A percentile compares a stretch with the other conserved stretches of the same genome.
Evolutionary conservation across 1,284 basidiomycete genomes (phyloP).

Genomic region (Leccinum solheimii): DNA sequence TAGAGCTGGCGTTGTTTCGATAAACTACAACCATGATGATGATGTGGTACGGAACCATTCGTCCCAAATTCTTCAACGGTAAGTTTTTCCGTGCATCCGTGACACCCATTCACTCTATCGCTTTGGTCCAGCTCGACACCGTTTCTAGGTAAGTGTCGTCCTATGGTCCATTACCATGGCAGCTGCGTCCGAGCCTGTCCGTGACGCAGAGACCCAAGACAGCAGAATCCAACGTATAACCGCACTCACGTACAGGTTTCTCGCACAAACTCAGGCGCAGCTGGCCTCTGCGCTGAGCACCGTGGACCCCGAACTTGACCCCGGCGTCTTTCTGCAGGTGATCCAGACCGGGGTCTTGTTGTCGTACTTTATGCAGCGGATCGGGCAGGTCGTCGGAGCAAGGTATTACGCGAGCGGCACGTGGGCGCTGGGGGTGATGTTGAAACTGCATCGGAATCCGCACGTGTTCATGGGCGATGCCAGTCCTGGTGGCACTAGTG

Average conservation of each 20-base stretch:
- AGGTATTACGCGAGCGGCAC: conserved; percentile 45
- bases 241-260: conserved; percentile 24
- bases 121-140: too few relatives aligned
- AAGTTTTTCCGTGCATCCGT: too few relatives aligned
- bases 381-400: conserved; percentile 44
- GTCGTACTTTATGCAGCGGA: conserved; percentile 43
- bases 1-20: background rate
- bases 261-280: conserved; percentile 35
- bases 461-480: background rate
- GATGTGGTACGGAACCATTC: too few relatives aligned
- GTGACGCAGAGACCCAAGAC: background rate
- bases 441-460: conserved; percentile 37
- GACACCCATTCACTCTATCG: background rate
- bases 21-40: background rate
- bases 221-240: background rate
- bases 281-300: conserved; percentile 22
- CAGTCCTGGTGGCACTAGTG: background rate
- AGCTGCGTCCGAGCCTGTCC: conserved; percentile 17
- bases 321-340: conserved; percentile 41
- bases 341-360: conserved; percentile 50
- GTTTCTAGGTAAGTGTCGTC: too few relatives aligned
- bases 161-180: conserved; percentile 39
- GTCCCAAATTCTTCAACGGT: too few relatives aligned
- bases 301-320: conserved; percentile 18
- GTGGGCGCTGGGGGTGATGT: conserved; percentile 37